Evolutionary conservation across 257 asterid genomes (phyloP).

Genomic region (Nicotiana knightiana): DNA sequence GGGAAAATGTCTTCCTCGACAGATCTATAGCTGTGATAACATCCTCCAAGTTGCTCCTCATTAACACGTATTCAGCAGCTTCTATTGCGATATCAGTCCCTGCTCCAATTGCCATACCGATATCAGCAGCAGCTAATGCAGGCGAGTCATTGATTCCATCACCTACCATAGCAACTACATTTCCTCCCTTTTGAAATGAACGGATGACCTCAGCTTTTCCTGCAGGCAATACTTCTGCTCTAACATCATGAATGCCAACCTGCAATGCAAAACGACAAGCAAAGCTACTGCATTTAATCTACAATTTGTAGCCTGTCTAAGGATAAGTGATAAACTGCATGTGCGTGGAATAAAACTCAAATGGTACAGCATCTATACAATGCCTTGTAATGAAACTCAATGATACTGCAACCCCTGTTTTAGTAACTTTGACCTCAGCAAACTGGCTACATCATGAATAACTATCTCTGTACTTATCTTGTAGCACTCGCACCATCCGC

Average conservation of each 20-base stretch:
- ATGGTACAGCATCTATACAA: not conserved
- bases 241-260: conserved; percentile 85
- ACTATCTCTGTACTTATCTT: no score
- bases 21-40: conserved; percentile 95
- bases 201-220: conserved; percentile 87
- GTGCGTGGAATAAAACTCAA: not conserved
- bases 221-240: conserved; percentile 99
- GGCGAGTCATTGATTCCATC: conserved; percentile 98
- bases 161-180: conserved; percentile 95
- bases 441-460: no score
- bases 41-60: conserved; percentile 90
- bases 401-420: no score
- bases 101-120: conserved; percentile 98
- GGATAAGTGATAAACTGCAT: not conserved
- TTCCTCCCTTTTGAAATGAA: conserved; percentile 74
- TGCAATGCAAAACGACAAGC: conserved; percentile 22
- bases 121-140: conserved; percentile 96
- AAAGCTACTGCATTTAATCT: not conserved
- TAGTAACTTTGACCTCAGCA: no score
- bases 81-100: conserved; percentile 98
- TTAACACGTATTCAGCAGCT: conserved; percentile 95
- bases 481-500: no score
- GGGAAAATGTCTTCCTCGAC: conserved; percentile 71
- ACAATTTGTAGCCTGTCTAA: not conserved
- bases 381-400: not conserved